Evolutionary conservation across 495 filamentous ascomycete genomes (phyloP), one percentile per base, ranked within the genome.

Genomic region (Halenospora varia): DNA sequence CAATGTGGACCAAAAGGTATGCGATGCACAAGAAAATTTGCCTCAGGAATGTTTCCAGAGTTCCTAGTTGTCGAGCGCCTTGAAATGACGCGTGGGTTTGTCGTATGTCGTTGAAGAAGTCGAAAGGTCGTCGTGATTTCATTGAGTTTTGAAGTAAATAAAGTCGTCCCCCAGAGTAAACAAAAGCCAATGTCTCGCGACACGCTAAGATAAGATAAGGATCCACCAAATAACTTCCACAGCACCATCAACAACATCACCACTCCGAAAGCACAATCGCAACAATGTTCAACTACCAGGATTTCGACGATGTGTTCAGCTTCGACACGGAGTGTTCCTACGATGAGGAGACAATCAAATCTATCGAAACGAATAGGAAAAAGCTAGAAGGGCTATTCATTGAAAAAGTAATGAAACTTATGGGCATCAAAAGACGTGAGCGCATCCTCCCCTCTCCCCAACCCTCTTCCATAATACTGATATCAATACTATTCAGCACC

Each of bases 361-460:
- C 77, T 20, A 88, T 91, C 59, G 73, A 83, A 54, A 69, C 74
- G 22, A 81, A 82, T 59, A 85, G 88, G 54, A 82, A 82, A 44
- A 71, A 68, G 18, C 72, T 91, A 24, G 82, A 84, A 55, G 83
- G 85, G 48, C 77, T 92, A 42, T 91, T 92, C 67, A 83, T 90
- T 61, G 89, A 93, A 67, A 80, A 81, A 49, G 78, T 92, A 26
- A 73, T 92, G 45, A 81, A 79, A 51, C 73, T 85, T n/a, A 73
- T 90, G n/a, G 80, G 83, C 25, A 77, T 93, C 58, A 82, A 79
- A 67, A 77, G 81, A 74, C 78, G 88, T 89, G 74, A 52, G 70
- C 54, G 25, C 25, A 47, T 17, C 26, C 29, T 41, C 25, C 2
- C n/a, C n/a, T n/a, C n/a, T n/a, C n/a, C n/a, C n/a, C n/a, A n/a